A percentile compares a stretch with the other conserved stretches of the same genome.
Conservation (phyloP, 768 basidiomycete species). For the Mrakia hoshinonis region DNA sequence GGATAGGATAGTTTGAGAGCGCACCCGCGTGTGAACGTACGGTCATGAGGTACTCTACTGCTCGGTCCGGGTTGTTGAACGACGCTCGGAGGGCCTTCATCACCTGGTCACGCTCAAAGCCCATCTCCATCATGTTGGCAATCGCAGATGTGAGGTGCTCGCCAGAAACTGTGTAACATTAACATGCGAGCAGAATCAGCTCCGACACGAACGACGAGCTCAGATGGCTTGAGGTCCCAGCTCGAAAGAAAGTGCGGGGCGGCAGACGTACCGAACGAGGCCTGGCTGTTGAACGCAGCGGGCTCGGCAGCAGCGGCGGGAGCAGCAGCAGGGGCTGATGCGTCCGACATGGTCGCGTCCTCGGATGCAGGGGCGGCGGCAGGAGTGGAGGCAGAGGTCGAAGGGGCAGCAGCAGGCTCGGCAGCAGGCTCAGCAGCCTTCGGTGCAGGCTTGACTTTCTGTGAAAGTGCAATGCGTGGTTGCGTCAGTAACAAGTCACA, state of each 20-base stretch:
- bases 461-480: neutral
- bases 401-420: constrained; percentile 36
- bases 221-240: neutral
- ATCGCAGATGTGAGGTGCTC: constrained; percentile 66
- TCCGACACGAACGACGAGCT: neutral
- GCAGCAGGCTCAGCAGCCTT: constrained; percentile 42
- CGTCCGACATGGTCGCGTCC: constrained; percentile 41
- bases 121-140: constrained; percentile 84
- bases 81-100: constrained; percentile 77
- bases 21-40: constrained; percentile 46
- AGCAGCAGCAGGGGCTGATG: constrained; percentile 40
- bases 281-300: constrained; percentile 34
- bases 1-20: neutral
- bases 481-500: neutral
- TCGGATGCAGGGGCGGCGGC: constrained; percentile 35
- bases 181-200: neutral
- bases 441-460: constrained; percentile 35
- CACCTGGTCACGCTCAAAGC: constrained; percentile 78
- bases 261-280: constrained; percentile 21
- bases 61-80: constrained; percentile 94
- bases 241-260: constrained; percentile 13
- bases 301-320: constrained; percentile 36
- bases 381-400: constrained; percentile 40
- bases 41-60: constrained; percentile 94
- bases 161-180: constrained; percentile 51